A percentile compares a stretch with the other conserved stretches of the same genome.
phyloP scores from a whole-genome alignment of 139 green algal species.

The Protoeuglena noctilucae region DNA sequence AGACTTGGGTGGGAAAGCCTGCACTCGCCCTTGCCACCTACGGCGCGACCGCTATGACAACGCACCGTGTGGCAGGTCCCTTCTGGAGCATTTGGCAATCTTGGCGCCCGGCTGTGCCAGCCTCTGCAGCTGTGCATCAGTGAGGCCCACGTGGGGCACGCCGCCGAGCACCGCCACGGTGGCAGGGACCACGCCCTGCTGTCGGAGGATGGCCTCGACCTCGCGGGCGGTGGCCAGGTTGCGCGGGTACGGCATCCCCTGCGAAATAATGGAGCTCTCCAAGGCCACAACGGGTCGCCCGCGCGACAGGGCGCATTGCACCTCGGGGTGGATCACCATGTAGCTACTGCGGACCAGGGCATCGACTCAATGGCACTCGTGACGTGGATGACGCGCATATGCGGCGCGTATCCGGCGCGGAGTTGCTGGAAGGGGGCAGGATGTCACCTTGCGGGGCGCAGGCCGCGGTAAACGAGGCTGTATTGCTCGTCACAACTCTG shows the following conservation, averaged over 20 bases:
- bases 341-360: no score
- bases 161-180: conserved; percentile 85
- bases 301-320: conserved; percentile 39
- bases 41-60: no score
- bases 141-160: conserved; percentile 39
- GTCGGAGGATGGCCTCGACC: conserved; percentile 67
- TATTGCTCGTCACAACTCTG: no score
- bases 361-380: no score
- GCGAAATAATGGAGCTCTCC: conserved; percentile 90
- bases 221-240: conserved; percentile 70
- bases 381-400: no score
- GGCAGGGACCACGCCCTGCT: conserved; percentile 59
- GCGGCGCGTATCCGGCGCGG: no score
- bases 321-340: conserved; percentile 32
- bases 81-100: conserved; percentile 58
- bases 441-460: no score
- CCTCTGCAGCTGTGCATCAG: conserved; percentile 33
- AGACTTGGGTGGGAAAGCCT: not conserved
- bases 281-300: conserved; percentile 70
- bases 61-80: conserved; percentile 64
- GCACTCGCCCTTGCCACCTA: no score
- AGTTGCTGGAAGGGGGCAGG: no score
- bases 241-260: conserved; percentile 93
- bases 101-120: conserved; percentile 30
- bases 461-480: no score